Evolutionary conservation across 202 grass and related monocot genomes (phyloP).

Genomic region (Schoenoplectus tabernaemontani): DNA sequence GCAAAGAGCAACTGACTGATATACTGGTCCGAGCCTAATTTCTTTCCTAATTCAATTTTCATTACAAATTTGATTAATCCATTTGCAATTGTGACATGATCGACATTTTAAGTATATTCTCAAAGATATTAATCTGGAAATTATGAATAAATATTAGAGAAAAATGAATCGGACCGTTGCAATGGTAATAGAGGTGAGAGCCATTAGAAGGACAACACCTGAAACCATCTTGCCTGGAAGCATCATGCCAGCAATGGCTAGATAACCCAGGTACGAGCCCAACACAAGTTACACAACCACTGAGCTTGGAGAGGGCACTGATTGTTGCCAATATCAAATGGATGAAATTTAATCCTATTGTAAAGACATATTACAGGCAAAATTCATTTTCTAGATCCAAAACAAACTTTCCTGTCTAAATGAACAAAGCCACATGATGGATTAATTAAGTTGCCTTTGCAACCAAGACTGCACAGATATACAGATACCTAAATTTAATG

Average conservation of each 20-base stretch:
- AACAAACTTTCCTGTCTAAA: too few relatives aligned
- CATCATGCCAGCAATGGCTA: constrained; percentile 48
- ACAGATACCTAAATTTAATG: too few relatives aligned
- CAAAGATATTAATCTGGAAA: background rate
- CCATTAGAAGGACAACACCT: constrained; percentile 67
- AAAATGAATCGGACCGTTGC: constrained; percentile 44
- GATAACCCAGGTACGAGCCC: constrained; percentile 54
- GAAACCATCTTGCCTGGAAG: constrained; percentile 70
- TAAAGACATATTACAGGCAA: background rate
- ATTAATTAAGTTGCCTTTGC: too few relatives aligned
- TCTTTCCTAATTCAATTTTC: background rate
- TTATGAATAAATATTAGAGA: background rate
- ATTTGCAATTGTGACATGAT: background rate
- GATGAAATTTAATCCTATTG: background rate
- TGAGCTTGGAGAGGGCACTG: too few relatives aligned
- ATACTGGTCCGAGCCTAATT: background rate
- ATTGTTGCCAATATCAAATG: constrained; percentile 48
- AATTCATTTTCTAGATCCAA: background rate
- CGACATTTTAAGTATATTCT: background rate
- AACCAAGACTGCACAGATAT: too few relatives aligned
- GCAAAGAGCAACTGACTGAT: background rate
- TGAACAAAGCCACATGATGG: too few relatives aligned
- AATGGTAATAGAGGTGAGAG: constrained; percentile 83
- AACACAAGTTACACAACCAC: too few relatives aligned
- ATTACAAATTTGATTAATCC: background rate